Conservation (phyloP, 2,329 filamentous ascomycete genomes). For the Hypoxylon sp. region DNA sequence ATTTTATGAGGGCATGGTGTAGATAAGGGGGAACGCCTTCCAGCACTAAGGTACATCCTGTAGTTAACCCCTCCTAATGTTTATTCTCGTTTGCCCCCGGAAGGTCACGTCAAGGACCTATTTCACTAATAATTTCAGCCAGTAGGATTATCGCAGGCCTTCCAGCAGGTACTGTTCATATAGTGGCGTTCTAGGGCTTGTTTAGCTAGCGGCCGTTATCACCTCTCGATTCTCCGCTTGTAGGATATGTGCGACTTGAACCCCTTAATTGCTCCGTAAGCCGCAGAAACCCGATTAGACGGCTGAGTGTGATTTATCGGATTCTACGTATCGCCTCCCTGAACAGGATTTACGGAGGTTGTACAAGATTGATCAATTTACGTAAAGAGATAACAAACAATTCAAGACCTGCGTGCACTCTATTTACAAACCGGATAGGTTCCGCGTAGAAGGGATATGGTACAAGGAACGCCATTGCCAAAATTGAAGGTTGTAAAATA, state of each 20-base stretch:
- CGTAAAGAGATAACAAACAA: not conserved
- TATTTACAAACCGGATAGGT: not conserved
- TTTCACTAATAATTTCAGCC: not conserved
- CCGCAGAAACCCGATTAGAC: not conserved
- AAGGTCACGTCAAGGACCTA: not conserved
- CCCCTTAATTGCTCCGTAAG: not conserved
- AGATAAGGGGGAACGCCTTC: not conserved
- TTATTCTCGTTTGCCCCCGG: not conserved
- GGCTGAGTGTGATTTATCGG: slow-evolving; percentile 11
- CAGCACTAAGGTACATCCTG: too few species aligned
- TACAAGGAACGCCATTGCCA: not conserved
- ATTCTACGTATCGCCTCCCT: slow-evolving; percentile 1
- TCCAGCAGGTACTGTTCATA: too few species aligned
- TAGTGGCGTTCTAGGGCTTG: slow-evolving; percentile 4
- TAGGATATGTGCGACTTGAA: not conserved
- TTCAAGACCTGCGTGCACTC: not conserved
- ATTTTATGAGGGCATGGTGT: not conserved
- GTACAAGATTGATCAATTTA: not conserved
- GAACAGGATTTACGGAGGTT: not conserved
- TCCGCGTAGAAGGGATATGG: not conserved
- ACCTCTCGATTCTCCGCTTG: not conserved
- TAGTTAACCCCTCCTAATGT: not conserved
- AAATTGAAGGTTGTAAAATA: not conserved
- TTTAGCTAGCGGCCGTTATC: not conserved
- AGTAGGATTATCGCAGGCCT: not conserved